Evolutionary conservation across 148 eudicot genomes (phyloP).

Genomic region (Cornus suecica): DNA sequence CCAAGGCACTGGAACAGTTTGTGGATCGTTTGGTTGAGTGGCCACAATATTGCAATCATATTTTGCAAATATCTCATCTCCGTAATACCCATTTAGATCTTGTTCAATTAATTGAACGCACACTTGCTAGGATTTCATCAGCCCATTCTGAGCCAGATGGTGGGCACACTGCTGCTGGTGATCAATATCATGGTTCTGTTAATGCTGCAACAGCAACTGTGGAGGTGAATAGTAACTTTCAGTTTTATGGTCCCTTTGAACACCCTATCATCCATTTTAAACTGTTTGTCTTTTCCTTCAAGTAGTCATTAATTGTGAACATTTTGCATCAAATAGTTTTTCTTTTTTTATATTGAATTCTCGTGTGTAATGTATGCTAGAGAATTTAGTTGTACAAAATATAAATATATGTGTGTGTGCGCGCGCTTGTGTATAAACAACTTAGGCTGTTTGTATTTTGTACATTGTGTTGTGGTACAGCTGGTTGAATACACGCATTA

Average conservation of each 20-base stretch:
- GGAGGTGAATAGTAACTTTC: slow-evolving; percentile 45
- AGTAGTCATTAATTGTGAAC: not conserved
- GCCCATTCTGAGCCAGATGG: slow-evolving; percentile 57
- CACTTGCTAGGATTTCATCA: slow-evolving; percentile 58
- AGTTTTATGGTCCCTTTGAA: not conserved
- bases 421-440: too few species aligned
- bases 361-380: not conserved
- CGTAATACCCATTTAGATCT: slow-evolving; percentile 75
- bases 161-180: slow-evolving; percentile 50
- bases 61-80: slow-evolving; percentile 90
- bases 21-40: slow-evolving; percentile 83
- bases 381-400: too few species aligned
- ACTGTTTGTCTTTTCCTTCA: not conserved
- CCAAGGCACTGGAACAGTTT: slow-evolving; percentile 84
- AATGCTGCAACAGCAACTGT: slow-evolving; percentile 32
- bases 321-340: not conserved
- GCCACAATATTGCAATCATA: slow-evolving; percentile 97
- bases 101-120: slow-evolving; percentile 72
- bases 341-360: not conserved
- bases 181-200: slow-evolving; percentile 50
- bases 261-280: not conserved
- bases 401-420: too few species aligned
- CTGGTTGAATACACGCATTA: not conserved
- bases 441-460: not conserved
- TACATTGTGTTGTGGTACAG: not conserved